These are phyloP conservation scores for Orobanche coerulescens DNA, from an alignment of 257 asterid species.

Conservation along the genomic window DNA sequence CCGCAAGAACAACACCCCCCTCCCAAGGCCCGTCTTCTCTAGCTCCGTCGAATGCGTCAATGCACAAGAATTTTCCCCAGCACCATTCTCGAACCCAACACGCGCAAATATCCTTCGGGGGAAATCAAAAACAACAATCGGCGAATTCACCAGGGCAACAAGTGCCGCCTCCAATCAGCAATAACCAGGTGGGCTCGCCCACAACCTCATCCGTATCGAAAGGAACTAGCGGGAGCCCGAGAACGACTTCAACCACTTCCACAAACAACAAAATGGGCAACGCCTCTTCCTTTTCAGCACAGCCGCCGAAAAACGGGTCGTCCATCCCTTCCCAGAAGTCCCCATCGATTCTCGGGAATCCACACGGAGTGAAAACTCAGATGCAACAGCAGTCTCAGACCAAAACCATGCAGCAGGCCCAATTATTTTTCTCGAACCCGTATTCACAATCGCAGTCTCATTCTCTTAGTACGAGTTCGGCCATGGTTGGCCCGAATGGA, in stretches of 20 bases:
- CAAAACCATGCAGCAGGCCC: constrained; percentile 56
- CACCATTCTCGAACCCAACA: constrained; percentile 60
- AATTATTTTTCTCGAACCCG: constrained; percentile 53
- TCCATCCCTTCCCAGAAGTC: constrained; percentile 49
- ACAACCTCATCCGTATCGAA: constrained; percentile 80
- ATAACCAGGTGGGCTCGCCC: constrained; percentile 68
- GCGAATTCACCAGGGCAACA: constrained; percentile 39
- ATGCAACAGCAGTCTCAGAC: constrained; percentile 46
- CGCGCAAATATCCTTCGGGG: constrained; percentile 80
- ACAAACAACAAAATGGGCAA: constrained; percentile 50
- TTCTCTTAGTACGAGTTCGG: constrained; percentile 31
- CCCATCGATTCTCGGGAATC: constrained; percentile 70
- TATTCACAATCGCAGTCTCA: constrained; percentile 54
- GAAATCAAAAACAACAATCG: constrained; percentile 63
- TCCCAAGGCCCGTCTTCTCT: constrained; percentile 55
- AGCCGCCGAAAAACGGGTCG: constrained; percentile 39
- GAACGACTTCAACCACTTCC: constrained; percentile 49
- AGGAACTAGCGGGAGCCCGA: constrained; percentile 85
- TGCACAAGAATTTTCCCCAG: constrained; percentile 50
- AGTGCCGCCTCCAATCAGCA: constrained; percentile 17
- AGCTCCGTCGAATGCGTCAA: constrained; percentile 33
- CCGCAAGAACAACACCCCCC: constrained; percentile 37
- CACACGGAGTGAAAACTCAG: constrained; percentile 44
- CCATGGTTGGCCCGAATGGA: constrained; percentile 38
- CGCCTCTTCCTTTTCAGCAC: constrained; percentile 46